phyloP scores from a whole-genome alignment of 345 rosid genomes.

The Acer yangbiense region DNA sequence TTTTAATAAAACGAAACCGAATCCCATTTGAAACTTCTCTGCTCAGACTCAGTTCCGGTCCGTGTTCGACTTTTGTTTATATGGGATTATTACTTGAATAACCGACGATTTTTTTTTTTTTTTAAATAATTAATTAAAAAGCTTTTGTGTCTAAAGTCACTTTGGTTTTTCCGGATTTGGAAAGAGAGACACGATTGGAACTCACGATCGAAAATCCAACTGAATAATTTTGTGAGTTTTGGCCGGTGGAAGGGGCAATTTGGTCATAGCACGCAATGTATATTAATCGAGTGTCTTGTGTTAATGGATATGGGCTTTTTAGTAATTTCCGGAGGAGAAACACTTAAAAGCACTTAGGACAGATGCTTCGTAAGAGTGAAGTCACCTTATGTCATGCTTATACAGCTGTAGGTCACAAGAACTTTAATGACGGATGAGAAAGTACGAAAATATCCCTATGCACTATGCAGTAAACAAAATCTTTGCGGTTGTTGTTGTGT shows the following conservation, averaged over 20 bases:
- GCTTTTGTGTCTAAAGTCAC: too few species aligned
- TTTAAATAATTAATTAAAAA: too few species aligned
- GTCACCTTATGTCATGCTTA: conserved; percentile 46
- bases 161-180: too few species aligned
- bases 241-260: conserved; percentile 27
- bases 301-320: neutral
- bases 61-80: conserved; percentile 17
- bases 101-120: too few species aligned
- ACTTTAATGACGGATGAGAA: conserved; percentile 3
- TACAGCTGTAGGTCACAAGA: conserved; percentile 43
- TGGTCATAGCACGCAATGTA: conserved; percentile 15
- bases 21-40: conserved; percentile 16
- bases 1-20: conserved; percentile 18
- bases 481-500: neutral
- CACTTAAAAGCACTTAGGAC: neutral
- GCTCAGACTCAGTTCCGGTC: neutral
- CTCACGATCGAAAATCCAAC: too few species aligned
- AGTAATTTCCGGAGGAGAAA: neutral
- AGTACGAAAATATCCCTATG: conserved; percentile 33
- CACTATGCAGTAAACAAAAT: neutral
- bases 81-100: conserved; percentile 18
- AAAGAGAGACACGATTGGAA: too few species aligned
- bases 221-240: neutral
- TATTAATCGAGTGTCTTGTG: too few species aligned
- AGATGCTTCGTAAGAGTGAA: conserved; percentile 34